phyloP scores from a whole-genome alignment of 257 asterid genomes.

The Solanum appendiculatum region DNA sequence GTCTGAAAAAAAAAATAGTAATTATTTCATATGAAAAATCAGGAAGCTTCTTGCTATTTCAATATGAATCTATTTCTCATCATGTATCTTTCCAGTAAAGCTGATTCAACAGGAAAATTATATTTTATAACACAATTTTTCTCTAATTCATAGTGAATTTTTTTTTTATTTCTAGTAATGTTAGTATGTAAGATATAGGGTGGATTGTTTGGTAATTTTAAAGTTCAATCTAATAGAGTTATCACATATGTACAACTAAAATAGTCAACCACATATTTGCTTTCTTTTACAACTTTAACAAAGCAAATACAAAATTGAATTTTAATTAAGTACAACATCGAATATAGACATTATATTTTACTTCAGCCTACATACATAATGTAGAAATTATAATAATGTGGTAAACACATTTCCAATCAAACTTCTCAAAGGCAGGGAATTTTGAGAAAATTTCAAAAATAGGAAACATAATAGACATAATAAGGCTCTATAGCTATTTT shows the following conservation, averaged over 20 bases:
- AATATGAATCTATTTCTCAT: fast-evolving
- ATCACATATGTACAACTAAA: neutral
- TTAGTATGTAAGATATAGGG: neutral
- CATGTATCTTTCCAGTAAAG: too few relatives aligned
- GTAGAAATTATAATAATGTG: neutral
- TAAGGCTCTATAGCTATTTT: too few relatives aligned
- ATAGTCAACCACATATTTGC: neutral
- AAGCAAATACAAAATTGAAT: neutral
- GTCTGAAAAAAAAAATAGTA: too few relatives aligned
- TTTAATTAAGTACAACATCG: neutral
- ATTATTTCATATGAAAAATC: neutral
- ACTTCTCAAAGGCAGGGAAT: too few relatives aligned
- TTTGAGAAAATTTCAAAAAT: too few relatives aligned
- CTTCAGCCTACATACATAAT: neutral
- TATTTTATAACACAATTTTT: too few relatives aligned
- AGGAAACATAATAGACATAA: too few relatives aligned
- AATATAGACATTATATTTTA: neutral
- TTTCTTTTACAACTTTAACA: neutral
- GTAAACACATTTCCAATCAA: too few relatives aligned
- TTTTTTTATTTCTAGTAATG: neutral
- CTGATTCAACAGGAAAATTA: too few relatives aligned
- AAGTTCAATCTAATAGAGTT: neutral
- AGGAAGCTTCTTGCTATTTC: neutral
- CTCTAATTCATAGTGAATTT: too few relatives aligned
- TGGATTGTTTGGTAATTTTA: neutral